Evolutionary conservation across 164 flowering plant species (phyloP), one percentile per base, ranked within the genome.

Genomic region (Stephania cephalantha): DNA sequence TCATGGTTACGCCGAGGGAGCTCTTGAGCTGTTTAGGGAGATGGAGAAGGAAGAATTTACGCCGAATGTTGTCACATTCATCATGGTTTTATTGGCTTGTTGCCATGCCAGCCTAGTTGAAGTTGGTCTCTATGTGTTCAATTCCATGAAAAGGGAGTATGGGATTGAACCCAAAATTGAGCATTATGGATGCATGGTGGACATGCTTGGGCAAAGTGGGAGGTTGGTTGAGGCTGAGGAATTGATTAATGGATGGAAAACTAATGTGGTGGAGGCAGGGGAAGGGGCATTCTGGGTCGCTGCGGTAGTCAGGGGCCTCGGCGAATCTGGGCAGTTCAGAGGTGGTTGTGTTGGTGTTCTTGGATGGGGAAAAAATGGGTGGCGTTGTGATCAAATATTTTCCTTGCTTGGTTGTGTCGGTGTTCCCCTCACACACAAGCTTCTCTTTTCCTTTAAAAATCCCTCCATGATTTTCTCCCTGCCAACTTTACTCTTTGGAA

Each of bases 241-340:
- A 74, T 71, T 90, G 80, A 83, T 90, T 68, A 85, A 81, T 67
- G 81, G 82, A 8, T 84, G 87, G 85, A 81, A 85, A 73, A 83
- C 91, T 52, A 90, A 89, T 84, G 0, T 82, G 80, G 42, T 78
- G 79, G 45, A 83, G 35, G 35, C 35, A 3, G 3, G 35, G 3
- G 35, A 31, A 3, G 35, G 35, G 71, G 74, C 92, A 89, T 17
- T 70, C 88, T 1, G 61, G 78, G 15, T 85, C 87, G 78, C 85
- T 87, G 15, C 87, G 85, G 75, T 91, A 91, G 5, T 85, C 92
- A 75, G 96, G 96, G 73, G 93, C 92, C 74, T 91, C 93, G 3
- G 84, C 30, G 75, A 84, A 88, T 46, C 81, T 75, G 50, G 78
- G 75, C 12, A 72, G 69, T 20, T 15, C 71, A 48, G 42, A 61